A percentile compares a stretch with the other conserved stretches of the same genome.
Conservation (phyloP, 2,329 filamentous ascomycete species). For the Aspergillus proliferans region DNA sequence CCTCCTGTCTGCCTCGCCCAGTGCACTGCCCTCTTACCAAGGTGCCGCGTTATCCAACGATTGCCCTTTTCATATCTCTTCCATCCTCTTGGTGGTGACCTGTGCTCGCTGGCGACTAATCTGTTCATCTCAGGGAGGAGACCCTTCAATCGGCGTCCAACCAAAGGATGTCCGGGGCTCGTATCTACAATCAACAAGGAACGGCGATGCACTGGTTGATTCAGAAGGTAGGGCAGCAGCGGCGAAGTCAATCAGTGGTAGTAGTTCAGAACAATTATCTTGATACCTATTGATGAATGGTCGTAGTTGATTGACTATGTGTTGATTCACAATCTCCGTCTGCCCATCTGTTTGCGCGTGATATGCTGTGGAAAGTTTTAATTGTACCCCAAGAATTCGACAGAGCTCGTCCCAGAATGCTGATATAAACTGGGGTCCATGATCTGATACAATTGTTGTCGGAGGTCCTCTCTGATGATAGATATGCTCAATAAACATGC, state of each 20-base stretch:
- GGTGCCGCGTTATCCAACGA: no score
- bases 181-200: neutral
- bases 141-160: neutral
- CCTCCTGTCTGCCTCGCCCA: no score
- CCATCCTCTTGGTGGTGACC: neutral
- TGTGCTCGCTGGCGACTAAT: neutral
- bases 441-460: neutral
- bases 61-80: neutral
- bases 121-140: neutral
- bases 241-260: neutral
- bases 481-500: neutral
- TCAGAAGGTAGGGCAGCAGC: neutral
- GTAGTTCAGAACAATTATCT: neutral
- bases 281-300: neutral
- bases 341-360: neutral
- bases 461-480: neutral
- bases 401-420: no score
- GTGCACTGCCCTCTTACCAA: no score
- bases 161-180: neutral
- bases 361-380: no score
- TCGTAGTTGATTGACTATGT: neutral
- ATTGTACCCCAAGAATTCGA: no score
- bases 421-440: neutral
- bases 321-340: neutral
- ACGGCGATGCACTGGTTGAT: neutral